A percentile compares a stretch with the other conserved stretches of the same genome.
Conservation (phyloP, 1,139 yeast genomes). For the Yamadazyma sp. region DNA sequence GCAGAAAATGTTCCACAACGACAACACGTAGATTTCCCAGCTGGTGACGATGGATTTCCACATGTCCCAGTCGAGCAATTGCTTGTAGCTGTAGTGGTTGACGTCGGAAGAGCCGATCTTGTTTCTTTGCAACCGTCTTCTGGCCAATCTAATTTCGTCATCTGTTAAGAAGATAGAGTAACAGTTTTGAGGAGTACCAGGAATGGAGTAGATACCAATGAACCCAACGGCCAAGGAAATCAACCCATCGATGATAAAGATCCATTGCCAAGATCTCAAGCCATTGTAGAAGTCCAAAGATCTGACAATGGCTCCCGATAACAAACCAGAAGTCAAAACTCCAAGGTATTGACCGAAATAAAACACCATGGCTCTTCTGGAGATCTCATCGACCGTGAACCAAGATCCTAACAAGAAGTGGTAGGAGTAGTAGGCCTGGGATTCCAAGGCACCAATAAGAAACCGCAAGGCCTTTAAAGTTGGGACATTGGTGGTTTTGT, state of each 20-base stretch:
- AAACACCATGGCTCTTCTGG: slow-evolving; percentile 61
- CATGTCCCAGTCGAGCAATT: slow-evolving; percentile 31
- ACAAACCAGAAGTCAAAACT: slow-evolving; percentile 58
- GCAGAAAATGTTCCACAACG: slow-evolving; percentile 57
- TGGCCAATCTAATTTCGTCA: slow-evolving; percentile 63
- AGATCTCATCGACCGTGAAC: slow-evolving; percentile 57
- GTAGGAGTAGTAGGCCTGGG: slow-evolving; percentile 58
- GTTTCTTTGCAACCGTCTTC: slow-evolving; percentile 52
- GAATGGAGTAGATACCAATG: slow-evolving; percentile 59
- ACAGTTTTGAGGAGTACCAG: slow-evolving; percentile 68
- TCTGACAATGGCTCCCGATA: slow-evolving; percentile 60
- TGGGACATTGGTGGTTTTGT: slow-evolving; percentile 43
- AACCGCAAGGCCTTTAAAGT: slow-evolving; percentile 60
- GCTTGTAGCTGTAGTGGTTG: slow-evolving; percentile 23
- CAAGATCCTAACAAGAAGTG: slow-evolving; percentile 64
- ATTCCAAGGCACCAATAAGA: slow-evolving; percentile 62
- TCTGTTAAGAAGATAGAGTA: slow-evolving; percentile 57
- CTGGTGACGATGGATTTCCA: slow-evolving; percentile 54
- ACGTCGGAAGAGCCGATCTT: slow-evolving; percentile 33
- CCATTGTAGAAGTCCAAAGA: slow-evolving; percentile 49
- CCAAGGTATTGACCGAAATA: slow-evolving; percentile 64
- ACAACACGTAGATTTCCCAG: slow-evolving; percentile 55
- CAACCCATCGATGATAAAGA: slow-evolving; percentile 65
- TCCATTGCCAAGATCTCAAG: slow-evolving; percentile 70
- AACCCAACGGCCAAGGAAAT: slow-evolving; percentile 61